Base-by-base conservation (phyloP, 805 yeast species). In the Candida wancherniae region DNA sequence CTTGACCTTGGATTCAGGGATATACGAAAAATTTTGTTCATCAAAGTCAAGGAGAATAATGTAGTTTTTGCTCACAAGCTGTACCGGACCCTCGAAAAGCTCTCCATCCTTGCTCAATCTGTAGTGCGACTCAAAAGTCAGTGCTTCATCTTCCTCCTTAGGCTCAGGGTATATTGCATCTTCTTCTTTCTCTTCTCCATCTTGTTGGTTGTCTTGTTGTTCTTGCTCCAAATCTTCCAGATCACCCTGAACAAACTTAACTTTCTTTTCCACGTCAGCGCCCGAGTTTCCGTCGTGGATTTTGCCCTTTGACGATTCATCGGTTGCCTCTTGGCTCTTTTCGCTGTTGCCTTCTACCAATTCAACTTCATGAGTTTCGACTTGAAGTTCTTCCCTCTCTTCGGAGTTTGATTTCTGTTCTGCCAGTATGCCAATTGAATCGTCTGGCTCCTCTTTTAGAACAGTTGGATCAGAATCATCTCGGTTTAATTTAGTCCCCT, bases 41-140 rank as follows among this genome's bases (percentile, higher is more conserved):
- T 57, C 56, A 41, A 75, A 74, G 21, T 71, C 72, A 37, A 76
- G 66, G 26, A 83, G 59, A 2, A 73, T 64, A 0, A 85, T 53
- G 23, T 61, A 61, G 43, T 79, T 76, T 20, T 73, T 64, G 1
- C 76, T 66, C 2, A 80, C 76, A 31, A 66, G 66, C 47, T 78
- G 86, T 2, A 63, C 55, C 1, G 94, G 94, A 0, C 94, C 94
- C 51, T 78, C 80, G 44, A 67, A 76, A 0, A 63, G 38, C 16
- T 50, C 53, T 7, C 50, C 44, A 14, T 42, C 42, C 15, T 24
- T 33, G 11, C 31, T 22, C 2, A 26, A 31, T 17, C 40, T 15
- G 33, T 40, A 36, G 13, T 36, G 34, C 11, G 29, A 22, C 6
- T 32, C 11, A 6, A 30, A 24, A 8, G 29, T 18, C 9, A 18